Conservation (phyloP, 257 asterid species). For the Rhazya stricta region DNA sequence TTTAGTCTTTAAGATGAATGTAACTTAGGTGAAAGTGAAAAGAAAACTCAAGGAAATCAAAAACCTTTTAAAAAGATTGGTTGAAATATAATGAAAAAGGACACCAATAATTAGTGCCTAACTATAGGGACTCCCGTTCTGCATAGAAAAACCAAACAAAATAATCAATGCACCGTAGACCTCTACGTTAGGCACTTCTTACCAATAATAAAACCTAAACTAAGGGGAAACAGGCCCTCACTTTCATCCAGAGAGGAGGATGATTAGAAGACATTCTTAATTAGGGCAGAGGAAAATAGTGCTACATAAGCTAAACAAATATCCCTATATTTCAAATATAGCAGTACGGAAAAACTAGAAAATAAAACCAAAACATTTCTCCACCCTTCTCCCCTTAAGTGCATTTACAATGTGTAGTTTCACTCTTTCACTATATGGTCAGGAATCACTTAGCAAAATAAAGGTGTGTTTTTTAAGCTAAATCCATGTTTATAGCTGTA, state of each 20-base stretch:
- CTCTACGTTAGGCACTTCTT: background rate
- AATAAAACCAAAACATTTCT: background rate
- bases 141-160: background rate
- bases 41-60: constrained; percentile 14
- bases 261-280: background rate
- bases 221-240: background rate
- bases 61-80: constrained; percentile 1
- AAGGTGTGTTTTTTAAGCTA: background rate
- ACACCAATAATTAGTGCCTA: constrained; percentile 10
- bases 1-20: constrained; percentile 13
- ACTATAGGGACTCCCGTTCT: constrained; percentile 4
- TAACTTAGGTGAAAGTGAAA: constrained; percentile 10
- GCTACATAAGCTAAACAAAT: background rate
- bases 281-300: background rate
- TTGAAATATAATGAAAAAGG: constrained; percentile 10
- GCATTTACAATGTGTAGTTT: background rate
- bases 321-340: background rate
- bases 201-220: background rate
- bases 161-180: background rate
- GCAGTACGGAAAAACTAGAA: background rate
- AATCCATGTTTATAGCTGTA: background rate
- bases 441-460: background rate
- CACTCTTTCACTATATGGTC: background rate
- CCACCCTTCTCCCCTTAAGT: background rate
- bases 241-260: background rate